Evolutionary conservation across 2,329 filamentous ascomycete genomes (phyloP), one percentile per base, ranked within the genome.

Genomic region (Exserohilum turcica): DNA sequence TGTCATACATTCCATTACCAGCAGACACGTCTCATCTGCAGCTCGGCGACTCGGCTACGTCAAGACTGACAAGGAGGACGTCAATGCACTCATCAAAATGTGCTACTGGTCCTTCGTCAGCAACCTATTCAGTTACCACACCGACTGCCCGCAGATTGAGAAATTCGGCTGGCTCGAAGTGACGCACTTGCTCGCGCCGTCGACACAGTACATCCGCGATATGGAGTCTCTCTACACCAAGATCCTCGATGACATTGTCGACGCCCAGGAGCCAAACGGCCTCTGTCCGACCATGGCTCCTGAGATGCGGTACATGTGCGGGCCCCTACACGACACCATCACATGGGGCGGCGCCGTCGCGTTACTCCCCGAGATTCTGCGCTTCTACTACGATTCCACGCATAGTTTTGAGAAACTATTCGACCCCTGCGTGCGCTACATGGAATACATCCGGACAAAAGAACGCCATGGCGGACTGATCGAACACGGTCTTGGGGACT

Each of bases 81-180:
- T 74, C 27, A 77, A 78, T 40, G 64, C 70, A n/a, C 57, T 78
- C 2, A 74, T 78, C 39, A 77, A 76, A 18, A 77, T 77, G 31
- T 77, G 75, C 36, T 75, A 79, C 51, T 80, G 77, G 77, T 75
- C 76, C 1, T 79, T 79, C 42, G 70, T 67, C 48, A 61, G 59
- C 10, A 66, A 64, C n/a, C 40, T 66, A 0, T 65, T 65, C 54
- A 66, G 63, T 47, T 80, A 80, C 60, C 78, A 80, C 53, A 80
- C 78, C 2, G 78, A 80, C 57, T 64, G 63, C 36, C 61, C 63
- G 6, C 63, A 66, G 28, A 57, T 63, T 10, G 63, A 80, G 57
- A 80, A 80, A 52, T 80, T 80, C 36, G 78, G 76, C 0, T 80
- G 78, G 78, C 71, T 79, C 0, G 78, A 80, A 60, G 78, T 80